Base-by-base conservation (phyloP, 345 rosid genomes). In the Camelina hispida region DNA sequence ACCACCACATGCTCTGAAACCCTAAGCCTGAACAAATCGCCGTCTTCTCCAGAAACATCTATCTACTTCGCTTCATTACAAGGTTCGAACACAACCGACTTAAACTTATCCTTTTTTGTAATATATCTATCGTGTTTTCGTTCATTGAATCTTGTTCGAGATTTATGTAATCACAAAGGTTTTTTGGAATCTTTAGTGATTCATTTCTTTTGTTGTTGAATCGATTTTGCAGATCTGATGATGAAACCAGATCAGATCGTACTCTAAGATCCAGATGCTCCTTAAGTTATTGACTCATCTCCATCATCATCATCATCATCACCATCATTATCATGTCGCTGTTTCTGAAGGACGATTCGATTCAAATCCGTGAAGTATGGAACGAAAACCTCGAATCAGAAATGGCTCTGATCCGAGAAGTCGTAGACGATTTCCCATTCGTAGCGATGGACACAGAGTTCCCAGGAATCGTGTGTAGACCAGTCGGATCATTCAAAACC, bases 381-480 rank as follows among this genome's bases (percentile, higher is more conserved):
- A 70, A 63, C 63, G 81, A 85, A 34, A 89, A 89, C 72, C 83
- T 91, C 0, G 85, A 77, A n/a, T 66, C 67, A 32, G 97, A 91
- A 37, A 80, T 89, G 61, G 47, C 66, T 23, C 74, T 85, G 65
- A 86, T 91, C 15, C 84, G 68, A 14, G 84, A 81, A 12, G 66
- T 87, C 14, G 85, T 91, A 4, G 95, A 86, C 59, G 79, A 83
- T 32, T 91, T 70, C 74, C 87, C 88, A 11, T 87, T 60, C 80
- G 74, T 91, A 14, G 92, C 93, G 0, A 89, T 91, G 97, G 97
- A 91, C 75, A 91, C 94, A 1, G 94, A 91, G 84, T 91, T 89
- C 28, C 94, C 94, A 0, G 97, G 94, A 17, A 83, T 83, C 50
- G 92, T 83, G n/a, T 58, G 85, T 40, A 85, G 85, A 9, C 83